Evolutionary conservation across 176 grass and related monocot species (phyloP).

Genomic region (Juncus inflexus): DNA sequence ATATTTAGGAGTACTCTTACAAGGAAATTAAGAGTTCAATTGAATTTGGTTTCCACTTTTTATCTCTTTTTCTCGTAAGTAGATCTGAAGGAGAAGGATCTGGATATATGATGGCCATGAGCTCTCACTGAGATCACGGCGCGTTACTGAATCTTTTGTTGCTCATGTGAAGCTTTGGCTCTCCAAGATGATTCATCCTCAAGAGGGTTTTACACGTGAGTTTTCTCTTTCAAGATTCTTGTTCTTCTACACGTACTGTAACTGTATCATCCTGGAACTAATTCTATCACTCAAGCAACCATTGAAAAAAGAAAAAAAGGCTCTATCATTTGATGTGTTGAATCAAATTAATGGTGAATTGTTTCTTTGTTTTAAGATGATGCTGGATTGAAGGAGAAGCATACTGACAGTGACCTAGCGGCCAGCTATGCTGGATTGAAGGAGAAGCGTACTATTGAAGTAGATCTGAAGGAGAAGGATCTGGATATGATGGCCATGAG

Average conservation of each 20-base stretch:
- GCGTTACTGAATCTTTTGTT: slow-evolving; percentile 51
- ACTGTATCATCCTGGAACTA: neutral
- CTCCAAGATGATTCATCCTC: slow-evolving; percentile 49
- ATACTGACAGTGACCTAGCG: slow-evolving; percentile 4
- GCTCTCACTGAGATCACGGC: slow-evolving; percentile 49
- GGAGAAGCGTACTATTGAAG: too few species aligned
- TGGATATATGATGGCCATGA: slow-evolving; percentile 62
- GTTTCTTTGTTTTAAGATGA: slow-evolving; percentile 42
- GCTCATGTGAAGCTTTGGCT: slow-evolving; percentile 66
- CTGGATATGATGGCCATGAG: slow-evolving; percentile 64
- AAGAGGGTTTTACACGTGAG: slow-evolving; percentile 58
- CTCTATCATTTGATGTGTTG: too few species aligned
- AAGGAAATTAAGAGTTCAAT: too few species aligned
- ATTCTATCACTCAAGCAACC: too few species aligned
- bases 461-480: slow-evolving; percentile 60
- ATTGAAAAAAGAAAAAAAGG: too few species aligned
- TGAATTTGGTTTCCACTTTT: too few species aligned
- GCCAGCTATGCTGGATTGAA: too few species aligned
- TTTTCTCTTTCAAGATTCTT: neutral
- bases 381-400: slow-evolving; percentile 71
- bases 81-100: slow-evolving; percentile 61
- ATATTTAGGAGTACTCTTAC: too few species aligned
- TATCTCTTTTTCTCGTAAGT: too few species aligned
- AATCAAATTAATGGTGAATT: neutral
- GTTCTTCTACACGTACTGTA: neutral